Conservation (phyloP, 108 stramenopile species). For the Aurantiochytrium sp. region DNA sequence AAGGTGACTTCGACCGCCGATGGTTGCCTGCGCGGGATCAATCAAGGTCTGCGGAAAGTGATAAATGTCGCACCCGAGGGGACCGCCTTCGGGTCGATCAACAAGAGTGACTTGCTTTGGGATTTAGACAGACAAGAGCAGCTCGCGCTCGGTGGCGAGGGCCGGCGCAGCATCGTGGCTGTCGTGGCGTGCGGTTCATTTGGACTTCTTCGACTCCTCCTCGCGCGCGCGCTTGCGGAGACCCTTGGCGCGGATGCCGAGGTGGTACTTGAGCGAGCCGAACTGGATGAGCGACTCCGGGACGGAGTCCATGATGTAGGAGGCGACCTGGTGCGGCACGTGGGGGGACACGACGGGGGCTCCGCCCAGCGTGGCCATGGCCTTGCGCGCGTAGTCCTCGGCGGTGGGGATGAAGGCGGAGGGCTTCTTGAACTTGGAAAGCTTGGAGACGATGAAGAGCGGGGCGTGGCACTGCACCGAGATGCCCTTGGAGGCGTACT, state of each 20-base stretch:
- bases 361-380: constrained; percentile 76
- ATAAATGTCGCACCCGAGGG: too few relatives aligned
- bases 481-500: constrained; percentile 67
- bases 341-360: constrained; percentile 76
- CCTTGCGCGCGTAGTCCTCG: constrained; percentile 68
- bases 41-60: too few relatives aligned
- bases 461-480: constrained; percentile 93
- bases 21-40: too few relatives aligned
- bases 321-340: constrained; percentile 85
- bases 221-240: constrained; percentile 66
- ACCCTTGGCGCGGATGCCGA: constrained; percentile 70
- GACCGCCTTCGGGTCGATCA: too few relatives aligned
- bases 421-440: constrained; percentile 87
- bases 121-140: neutral
- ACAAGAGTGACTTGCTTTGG: too few relatives aligned
- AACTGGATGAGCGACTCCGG: constrained; percentile 63
- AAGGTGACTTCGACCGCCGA: too few relatives aligned
- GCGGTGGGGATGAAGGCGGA: constrained; percentile 80
- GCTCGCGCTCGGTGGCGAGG: too few relatives aligned
- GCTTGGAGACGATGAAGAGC: constrained; percentile 92
- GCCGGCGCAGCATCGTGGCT: too few relatives aligned
- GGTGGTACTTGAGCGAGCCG: constrained; percentile 55
- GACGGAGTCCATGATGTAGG: constrained; percentile 71
- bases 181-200: constrained; percentile 53
- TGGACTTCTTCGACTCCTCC: constrained; percentile 83